Percentiles rank a stretch among this genome's conserved stretches.
Conservation (phyloP, 805 yeast species). For the Lachancea fermentati region DNA sequence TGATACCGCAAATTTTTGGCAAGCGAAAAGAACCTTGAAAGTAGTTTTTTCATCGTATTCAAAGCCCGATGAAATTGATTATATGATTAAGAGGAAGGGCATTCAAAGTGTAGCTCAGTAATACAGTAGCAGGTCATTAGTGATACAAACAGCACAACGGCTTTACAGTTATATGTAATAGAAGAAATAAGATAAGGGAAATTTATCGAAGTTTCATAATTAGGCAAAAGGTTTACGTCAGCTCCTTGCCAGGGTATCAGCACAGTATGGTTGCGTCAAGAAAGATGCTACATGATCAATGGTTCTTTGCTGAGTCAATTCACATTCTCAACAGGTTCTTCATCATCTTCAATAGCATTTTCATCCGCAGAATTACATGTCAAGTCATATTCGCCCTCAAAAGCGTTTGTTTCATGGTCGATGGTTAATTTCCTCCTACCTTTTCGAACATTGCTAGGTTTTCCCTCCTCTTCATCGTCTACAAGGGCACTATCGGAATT, state of each 20-base stretch:
- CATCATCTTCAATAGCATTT: slow-evolving; percentile 35
- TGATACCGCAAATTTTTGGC: slow-evolving; percentile 31
- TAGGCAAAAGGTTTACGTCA: not conserved
- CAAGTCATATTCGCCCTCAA: slow-evolving; percentile 43
- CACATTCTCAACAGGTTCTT: slow-evolving; percentile 16
- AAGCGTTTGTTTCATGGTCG: slow-evolving; percentile 36
- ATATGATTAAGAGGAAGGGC: slow-evolving; percentile 24
- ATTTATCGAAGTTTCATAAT: not conserved
- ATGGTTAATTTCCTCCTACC: slow-evolving; percentile 30
- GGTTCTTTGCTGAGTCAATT: slow-evolving; percentile 1
- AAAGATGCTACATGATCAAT: too few relatives aligned
- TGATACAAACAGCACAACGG: not conserved
- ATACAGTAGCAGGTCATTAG: not conserved
- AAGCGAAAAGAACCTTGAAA: slow-evolving; percentile 33
- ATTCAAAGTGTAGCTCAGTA: slow-evolving; percentile 13
- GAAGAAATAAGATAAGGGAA: not conserved
- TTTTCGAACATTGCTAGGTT: slow-evolving; percentile 1
- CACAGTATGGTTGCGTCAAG: too few relatives aligned
- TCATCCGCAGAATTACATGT: slow-evolving; percentile 34
- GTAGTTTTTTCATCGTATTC: slow-evolving; percentile 39
- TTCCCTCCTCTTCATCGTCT: slow-evolving; percentile 30
- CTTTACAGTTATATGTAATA: not conserved
- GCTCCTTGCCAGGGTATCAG: not conserved
- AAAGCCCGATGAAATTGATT: slow-evolving; percentile 19
- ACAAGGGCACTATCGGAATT: slow-evolving; percentile 19